These are phyloP conservation scores for Trichosporon ovoides DNA, from an alignment of 1,284 basidiomycete genomes.

Conservation along the genomic window DNA sequence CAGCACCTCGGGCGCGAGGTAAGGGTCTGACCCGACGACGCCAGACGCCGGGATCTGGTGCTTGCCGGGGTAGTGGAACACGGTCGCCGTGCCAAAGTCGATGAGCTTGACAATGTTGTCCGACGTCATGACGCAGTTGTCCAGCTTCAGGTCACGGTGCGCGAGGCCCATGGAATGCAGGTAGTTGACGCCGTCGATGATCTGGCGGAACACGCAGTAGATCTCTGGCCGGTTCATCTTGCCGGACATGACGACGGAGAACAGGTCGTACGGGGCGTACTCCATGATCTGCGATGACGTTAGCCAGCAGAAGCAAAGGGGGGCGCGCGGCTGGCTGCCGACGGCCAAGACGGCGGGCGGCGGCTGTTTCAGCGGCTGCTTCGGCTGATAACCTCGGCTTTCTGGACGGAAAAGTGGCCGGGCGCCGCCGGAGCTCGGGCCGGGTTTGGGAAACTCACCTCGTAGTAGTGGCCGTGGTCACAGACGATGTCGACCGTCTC, in stretches of 20 bases:
- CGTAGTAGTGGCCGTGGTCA: conserved; percentile 96
- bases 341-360: no score
- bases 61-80: conserved; percentile 96
- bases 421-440: not conserved
- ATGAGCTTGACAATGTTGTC: conserved; percentile 96
- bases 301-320: not conserved
- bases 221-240: conserved; percentile 98
- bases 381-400: not conserved
- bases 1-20: conserved; percentile 97
- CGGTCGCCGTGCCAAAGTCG: conserved; percentile 98
- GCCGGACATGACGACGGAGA: conserved; percentile 98
- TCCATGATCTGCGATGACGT: conserved; percentile 77
- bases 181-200: conserved; percentile 96
- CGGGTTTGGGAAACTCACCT: conserved; percentile 68
- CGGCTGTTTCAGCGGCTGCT: not conserved
- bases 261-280: conserved; percentile 96
- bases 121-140: conserved; percentile 98
- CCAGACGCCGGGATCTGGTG: conserved; percentile 75
- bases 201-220: conserved; percentile 98
- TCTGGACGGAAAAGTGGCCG: no score
- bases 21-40: conserved; percentile 95
- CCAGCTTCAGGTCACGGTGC: conserved; percentile 96
- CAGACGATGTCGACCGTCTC: conserved; percentile 97
- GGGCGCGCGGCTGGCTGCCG: no score
- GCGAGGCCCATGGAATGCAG: conserved; percentile 95